Base-by-base conservation (phyloP, 176 grass and related monocot genomes). In the Zea luxurians region DNA sequence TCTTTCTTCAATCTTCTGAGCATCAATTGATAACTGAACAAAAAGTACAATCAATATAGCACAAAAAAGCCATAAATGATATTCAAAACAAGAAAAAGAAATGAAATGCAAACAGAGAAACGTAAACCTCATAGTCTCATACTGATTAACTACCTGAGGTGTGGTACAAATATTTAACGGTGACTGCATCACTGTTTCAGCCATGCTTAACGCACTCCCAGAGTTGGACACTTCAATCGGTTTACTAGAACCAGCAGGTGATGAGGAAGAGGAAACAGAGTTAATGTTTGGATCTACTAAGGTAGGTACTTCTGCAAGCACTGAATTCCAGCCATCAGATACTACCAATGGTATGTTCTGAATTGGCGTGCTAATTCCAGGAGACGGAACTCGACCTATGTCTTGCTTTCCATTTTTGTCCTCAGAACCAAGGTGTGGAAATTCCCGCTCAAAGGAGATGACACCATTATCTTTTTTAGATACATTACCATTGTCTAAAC, bases 1-100 rank as follows among this genome's bases (percentile, higher is more conserved):
- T 72, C 81, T 76, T 72, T 94, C 88, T 67, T 94, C 92, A 64
- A 86, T 89, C 86, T 81, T 94, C 52, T 94, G 88, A 82, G 86
- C 80, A 64, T 94, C 77, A n/a, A 81, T 75, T 45, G 64, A 89
- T 86, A 86, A 66, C 92, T 94, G 83, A 35, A 61, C 41, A 75
- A 63, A 11, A 73, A 75, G 57, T 65, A 60, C 5, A 7, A 71
- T 36, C 48, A 40, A 50, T 1, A 65, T 72, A 43, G 44, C 10
- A 64, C 55, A 74, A 12, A 59, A 73, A 61, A 13, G 38, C 12
- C 10, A 59, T 58, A 20, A 72, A 27, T 21, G 54, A 10, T 66
- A 64, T n/a, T 80, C 17, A 70, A 55, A 84, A 35, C 5, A 81
- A 43, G 53, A 49, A 10, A 80, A 71, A 36, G 3, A 12, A 37